Conservation (phyloP, 768 basidiomycete genomes). For the Termitomyces sp. region DNA sequence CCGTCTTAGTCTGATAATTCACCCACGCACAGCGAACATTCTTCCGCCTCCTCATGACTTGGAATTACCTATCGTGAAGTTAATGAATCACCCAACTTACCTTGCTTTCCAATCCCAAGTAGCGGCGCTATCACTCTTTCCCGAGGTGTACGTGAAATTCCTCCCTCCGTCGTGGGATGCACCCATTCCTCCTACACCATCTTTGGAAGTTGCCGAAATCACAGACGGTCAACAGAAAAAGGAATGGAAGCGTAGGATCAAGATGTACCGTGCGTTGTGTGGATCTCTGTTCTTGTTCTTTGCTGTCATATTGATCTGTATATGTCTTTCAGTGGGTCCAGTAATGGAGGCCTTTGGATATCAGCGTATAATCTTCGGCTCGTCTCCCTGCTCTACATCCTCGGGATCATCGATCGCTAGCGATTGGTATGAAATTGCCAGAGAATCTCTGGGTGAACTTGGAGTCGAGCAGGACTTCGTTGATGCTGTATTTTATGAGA, state of each 20-base stretch:
- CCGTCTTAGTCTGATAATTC: constrained; percentile 3
- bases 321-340: constrained; percentile 56
- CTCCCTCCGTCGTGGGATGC: constrained; percentile 72
- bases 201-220: constrained; percentile 29
- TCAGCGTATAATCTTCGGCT: constrained; percentile 78
- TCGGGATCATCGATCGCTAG: constrained; percentile 43
- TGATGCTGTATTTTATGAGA: constrained; percentile 63
- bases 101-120: constrained; percentile 65
- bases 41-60: constrained; percentile 76
- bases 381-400: constrained; percentile 55
- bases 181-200: constrained; percentile 43
- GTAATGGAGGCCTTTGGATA: constrained; percentile 84
- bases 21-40: constrained; percentile 51
- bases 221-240: constrained; percentile 44
- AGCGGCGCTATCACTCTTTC: constrained; percentile 69
- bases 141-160: constrained; percentile 68
- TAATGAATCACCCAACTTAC: constrained; percentile 76
- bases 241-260: constrained; percentile 71
- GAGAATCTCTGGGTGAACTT: constrained; percentile 74
- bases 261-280: constrained; percentile 72
- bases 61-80: constrained; percentile 64
- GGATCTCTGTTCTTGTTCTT: not conserved
- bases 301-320: not conserved
- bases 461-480: constrained; percentile 73
- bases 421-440: constrained; percentile 79